phyloP scores from a whole-genome alignment of 345 rosid species.

The Gossypium ekmanianum region DNA sequence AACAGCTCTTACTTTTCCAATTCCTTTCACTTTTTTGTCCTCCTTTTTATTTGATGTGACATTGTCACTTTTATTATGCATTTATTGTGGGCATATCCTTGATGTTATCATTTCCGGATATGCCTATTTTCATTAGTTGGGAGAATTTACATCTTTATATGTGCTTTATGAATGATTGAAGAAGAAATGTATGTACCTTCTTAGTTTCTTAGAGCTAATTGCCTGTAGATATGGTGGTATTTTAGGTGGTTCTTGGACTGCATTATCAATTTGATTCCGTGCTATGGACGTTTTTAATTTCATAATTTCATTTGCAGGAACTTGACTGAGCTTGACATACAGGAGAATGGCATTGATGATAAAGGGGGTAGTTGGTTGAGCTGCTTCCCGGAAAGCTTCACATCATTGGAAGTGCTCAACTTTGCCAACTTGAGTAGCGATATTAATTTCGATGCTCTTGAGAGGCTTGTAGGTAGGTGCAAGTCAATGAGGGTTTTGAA shows the following conservation, averaged over 20 bases:
- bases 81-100: conserved; percentile 22
- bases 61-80: conserved; percentile 21
- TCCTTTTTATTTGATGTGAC: conserved; percentile 19
- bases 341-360: conserved; percentile 60
- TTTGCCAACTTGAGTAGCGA: conserved; percentile 47
- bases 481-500: conserved; percentile 50
- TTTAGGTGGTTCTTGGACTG: too few relatives aligned
- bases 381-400: conserved; percentile 58
- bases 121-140: conserved; percentile 6
- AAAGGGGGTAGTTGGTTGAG: conserved; percentile 56
- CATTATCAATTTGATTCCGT: background rate
- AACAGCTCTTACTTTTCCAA: background rate
- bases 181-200: background rate
- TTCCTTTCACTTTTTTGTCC: background rate
- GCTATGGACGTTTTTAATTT: conserved; percentile 7
- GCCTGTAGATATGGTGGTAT: background rate
- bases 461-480: conserved; percentile 56
- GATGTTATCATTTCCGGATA: conserved; percentile 7
- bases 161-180: background rate
- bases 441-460: conserved; percentile 53
- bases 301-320: conserved; percentile 37
- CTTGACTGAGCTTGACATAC: conserved; percentile 64
- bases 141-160: conserved; percentile 9
- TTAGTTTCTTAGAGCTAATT: background rate
- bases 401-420: conserved; percentile 53